Base-by-base conservation (phyloP, 2,329 filamentous ascomycete species). In the Aureobasidium melanogenum region DNA sequence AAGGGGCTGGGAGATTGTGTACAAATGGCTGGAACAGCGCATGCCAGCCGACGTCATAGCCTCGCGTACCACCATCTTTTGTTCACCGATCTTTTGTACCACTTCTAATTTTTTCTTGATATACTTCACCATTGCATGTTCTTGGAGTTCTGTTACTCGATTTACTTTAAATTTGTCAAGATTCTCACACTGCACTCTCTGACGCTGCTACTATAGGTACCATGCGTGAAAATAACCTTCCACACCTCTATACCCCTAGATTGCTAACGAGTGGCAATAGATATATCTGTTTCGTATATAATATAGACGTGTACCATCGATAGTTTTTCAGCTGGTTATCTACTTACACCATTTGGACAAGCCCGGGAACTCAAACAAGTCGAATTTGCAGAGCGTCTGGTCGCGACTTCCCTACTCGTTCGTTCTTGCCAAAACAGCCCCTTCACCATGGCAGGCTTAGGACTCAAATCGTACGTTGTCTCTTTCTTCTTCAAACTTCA, bases 381-480 rank as follows among this genome's bases (percentile, higher is more conserved):
- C 30, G 43, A 7, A 15, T 9, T 9, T 28, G 32, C 14, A 17
- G 15, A 9, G 5, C 39, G 19, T 28, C 26, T 26, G 46, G 36
- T 43, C 56, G 56, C 56, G n/a, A 41, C 56, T 60, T 60, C 56
- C 56, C 41, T 32, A 32, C 10, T 24, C 10, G 44, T 43, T 22
- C 38, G 56, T 17, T 60, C 56, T 24, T 60, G n/a, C 56, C 34
- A 34, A 60, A 50, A 50, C n/a, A 7, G 22, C 43, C 22, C 24
- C 19, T 22, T n/a, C n/a, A 51, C 8, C n/a, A 60, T 60, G 56
- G 56, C 56, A 32, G 56, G 56, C 34, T 39, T 60, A 15, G 46
- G 44, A 43, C 56, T 60, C 44, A 60, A 50, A 50, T 41, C 56
- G 56, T 60, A 26, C n/a, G 56, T 60, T 59, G 39, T 19, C 28